Evolutionary conservation across 495 filamentous ascomycete genomes (phyloP).

Genomic region (Podospora sp.): DNA sequence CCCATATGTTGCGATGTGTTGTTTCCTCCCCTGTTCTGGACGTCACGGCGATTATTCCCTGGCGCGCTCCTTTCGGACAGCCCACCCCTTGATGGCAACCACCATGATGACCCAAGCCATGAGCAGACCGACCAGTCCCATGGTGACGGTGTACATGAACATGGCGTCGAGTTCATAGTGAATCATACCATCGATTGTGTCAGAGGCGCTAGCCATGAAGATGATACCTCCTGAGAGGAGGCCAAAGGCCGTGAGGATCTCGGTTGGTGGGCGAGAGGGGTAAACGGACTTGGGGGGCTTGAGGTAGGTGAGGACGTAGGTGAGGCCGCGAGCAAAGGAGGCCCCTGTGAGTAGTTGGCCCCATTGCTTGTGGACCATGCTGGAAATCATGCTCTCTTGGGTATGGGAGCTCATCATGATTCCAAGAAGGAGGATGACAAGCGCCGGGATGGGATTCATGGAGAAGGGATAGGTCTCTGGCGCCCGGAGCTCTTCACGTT

Average conservation of each 20-base stretch:
- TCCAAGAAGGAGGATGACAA: slow-evolving; percentile 83
- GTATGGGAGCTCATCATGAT: slow-evolving; percentile 96
- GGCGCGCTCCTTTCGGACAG: slow-evolving; percentile 60
- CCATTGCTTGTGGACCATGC: slow-evolving; percentile 95
- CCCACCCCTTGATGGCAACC: slow-evolving; percentile 91
- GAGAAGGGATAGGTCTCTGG: slow-evolving; percentile 74
- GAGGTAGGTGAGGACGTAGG: slow-evolving; percentile 79
- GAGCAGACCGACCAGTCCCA: slow-evolving; percentile 79
- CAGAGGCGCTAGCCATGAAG: slow-evolving; percentile 87
- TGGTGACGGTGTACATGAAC: slow-evolving; percentile 90
- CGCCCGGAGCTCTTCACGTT: slow-evolving; percentile 54
- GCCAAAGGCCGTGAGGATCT: slow-evolving; percentile 83
- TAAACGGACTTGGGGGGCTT: slow-evolving; percentile 81
- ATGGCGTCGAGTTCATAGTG: slow-evolving; percentile 74
- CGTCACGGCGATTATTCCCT: not conserved
- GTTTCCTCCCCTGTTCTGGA: not conserved
- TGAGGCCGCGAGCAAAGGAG: slow-evolving; percentile 73
- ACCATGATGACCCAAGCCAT: slow-evolving; percentile 83
- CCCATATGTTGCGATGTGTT: not conserved
- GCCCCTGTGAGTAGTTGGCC: slow-evolving; percentile 83
- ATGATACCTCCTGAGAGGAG: slow-evolving; percentile 83
- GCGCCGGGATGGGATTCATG: slow-evolving; percentile 85
- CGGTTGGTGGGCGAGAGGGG: slow-evolving; percentile 89
- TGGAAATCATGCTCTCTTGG: slow-evolving; percentile 79
- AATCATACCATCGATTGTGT: slow-evolving; percentile 77